These are phyloP conservation scores for Cyamopsis tetragonoloba DNA, from an alignment of 306 rosid genomes.

Conservation along the genomic window DNA sequence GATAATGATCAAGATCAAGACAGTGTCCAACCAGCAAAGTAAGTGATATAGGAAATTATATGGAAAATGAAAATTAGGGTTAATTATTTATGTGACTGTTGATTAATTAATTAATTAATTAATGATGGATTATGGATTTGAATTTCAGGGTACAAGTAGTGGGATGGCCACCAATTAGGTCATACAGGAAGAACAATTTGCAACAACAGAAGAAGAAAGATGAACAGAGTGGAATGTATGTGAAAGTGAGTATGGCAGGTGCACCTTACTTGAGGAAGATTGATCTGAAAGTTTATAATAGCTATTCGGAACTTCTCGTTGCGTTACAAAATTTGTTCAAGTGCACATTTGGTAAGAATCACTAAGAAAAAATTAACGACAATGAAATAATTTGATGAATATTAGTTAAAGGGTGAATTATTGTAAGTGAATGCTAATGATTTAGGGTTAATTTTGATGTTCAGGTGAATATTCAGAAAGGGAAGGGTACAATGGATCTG, in stretches of 20 bases:
- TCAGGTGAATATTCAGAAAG: conserved; percentile 68
- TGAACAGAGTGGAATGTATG: conserved; percentile 43
- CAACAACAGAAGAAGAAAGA: conserved; percentile 46
- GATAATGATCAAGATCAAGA: conserved; percentile 12
- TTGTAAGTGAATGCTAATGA: too few species aligned
- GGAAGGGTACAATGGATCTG: conserved; percentile 65
- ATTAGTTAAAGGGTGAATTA: too few species aligned
- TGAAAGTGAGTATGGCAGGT: conserved; percentile 90
- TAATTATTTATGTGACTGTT: background rate
- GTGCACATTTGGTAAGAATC: conserved; percentile 57
- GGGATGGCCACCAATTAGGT: conserved; percentile 94
- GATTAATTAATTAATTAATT: too few species aligned
- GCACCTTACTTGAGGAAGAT: conserved; percentile 85
- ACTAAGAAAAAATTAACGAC: background rate
- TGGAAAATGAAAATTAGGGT: background rate
- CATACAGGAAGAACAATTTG: conserved; percentile 53
- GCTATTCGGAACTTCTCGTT: conserved; percentile 62
- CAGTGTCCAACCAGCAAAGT: conserved; percentile 52
- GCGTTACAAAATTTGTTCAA: conserved; percentile 72
- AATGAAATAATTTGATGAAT: too few species aligned
- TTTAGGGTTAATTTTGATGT: background rate
- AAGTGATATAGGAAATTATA: background rate
- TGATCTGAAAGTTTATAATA: conserved; percentile 59
- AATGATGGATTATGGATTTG: background rate
- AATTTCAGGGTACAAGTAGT: conserved; percentile 70